Conservation (phyloP, 2,329 filamentous ascomycete genomes). For the Stromatinia cepivora region DNA sequence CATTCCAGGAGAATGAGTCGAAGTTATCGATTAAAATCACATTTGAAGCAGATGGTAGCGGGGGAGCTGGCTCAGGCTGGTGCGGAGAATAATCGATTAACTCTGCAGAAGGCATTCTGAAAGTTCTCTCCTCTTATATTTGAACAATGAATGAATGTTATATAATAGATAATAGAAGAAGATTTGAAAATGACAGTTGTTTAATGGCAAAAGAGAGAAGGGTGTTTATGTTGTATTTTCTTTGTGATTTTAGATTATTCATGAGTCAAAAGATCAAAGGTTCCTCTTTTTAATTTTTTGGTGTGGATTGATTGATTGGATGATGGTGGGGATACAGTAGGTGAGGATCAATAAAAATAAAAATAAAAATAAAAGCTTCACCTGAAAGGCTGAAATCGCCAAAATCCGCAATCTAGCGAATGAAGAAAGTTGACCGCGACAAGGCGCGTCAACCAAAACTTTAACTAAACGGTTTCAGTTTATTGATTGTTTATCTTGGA, state of each 20-base stretch:
- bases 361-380: conserved; percentile 17
- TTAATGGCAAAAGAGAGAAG: not conserved
- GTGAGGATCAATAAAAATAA: no score
- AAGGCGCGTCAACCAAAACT: conserved; percentile 30
- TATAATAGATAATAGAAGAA: not conserved
- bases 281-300: not conserved
- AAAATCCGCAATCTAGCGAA: conserved; percentile 2
- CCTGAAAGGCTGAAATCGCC: not conserved
- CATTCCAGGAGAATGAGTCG: conserved; percentile 99
- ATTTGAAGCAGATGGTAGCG: conserved; percentile 79
- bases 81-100: conserved; percentile 82
- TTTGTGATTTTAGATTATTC: not conserved
- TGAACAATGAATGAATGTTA: not conserved
- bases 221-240: not conserved
- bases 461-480: not conserved
- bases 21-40: conserved; percentile 98
- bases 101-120: conserved; percentile 47
- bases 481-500: not conserved
- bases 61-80: conserved; percentile 72
- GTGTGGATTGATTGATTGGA: not conserved
- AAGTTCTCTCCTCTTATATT: not conserved
- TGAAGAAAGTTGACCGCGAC: conserved; percentile 9
- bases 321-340: not conserved
- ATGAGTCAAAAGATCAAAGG: conserved; percentile 1
- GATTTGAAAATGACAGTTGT: not conserved